Conservation (phyloP, 176 grass and related monocot genomes). For the Pharus latifolius region DNA sequence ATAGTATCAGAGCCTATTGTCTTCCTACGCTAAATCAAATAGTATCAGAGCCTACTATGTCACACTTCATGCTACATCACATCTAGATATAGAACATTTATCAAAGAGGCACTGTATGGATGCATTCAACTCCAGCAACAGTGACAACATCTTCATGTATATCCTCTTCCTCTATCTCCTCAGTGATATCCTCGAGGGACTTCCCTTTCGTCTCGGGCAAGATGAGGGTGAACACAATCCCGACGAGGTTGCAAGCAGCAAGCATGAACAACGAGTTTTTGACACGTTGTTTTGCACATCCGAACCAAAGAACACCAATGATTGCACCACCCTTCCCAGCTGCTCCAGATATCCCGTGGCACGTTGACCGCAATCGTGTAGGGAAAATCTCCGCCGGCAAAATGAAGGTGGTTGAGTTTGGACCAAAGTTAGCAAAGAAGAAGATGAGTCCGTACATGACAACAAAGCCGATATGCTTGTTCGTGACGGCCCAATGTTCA, state of each 20-base stretch:
- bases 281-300: background rate
- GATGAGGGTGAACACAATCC: background rate
- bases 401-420: slow-evolving; percentile 16
- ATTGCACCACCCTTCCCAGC: slow-evolving; percentile 6
- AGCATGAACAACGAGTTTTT: background rate
- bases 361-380: slow-evolving; percentile 1
- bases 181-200: slow-evolving; percentile 5
- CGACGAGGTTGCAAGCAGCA: background rate
- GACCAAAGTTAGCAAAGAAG: slow-evolving; percentile 20
- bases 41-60: no score
- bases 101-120: background rate
- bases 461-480: background rate
- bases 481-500: background rate
- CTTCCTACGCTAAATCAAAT: no score
- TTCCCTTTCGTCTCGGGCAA: slow-evolving; percentile 11
- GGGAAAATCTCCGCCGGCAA: slow-evolving; percentile 16
- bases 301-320: background rate
- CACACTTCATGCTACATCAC: no score
- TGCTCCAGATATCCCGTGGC: slow-evolving; percentile 12
- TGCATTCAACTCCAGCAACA: background rate
- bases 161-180: background rate
- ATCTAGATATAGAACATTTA: no score
- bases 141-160: background rate
- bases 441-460: background rate
- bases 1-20: no score